Conservation (phyloP, 1,139 yeast species). For the Magnusiomyces suaveolens region DNA sequence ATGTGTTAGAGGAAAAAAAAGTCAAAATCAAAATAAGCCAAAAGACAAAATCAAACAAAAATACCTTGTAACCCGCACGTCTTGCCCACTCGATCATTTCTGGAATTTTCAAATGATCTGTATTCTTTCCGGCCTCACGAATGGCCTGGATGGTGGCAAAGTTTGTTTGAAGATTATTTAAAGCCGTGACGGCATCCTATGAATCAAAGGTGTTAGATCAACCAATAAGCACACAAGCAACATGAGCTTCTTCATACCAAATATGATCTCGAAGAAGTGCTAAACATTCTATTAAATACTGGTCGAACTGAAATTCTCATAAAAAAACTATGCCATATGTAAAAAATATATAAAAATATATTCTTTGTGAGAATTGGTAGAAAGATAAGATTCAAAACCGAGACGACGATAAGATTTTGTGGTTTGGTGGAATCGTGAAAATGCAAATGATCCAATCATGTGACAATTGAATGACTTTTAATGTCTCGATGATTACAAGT, state of each 20-base stretch:
- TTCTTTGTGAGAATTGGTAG: neutral
- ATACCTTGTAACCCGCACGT: slow-evolving; percentile 60
- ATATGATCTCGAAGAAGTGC: neutral
- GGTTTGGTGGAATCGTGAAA: neutral
- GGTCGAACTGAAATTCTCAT: neutral
- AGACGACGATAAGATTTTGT: neutral
- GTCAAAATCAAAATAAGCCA: neutral
- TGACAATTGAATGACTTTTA: neutral
- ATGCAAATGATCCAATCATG: neutral
- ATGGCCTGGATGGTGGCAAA: slow-evolving; percentile 81
- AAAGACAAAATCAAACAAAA: no score
- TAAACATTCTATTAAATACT: neutral
- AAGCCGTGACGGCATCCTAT: slow-evolving; percentile 56
- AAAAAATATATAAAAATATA: neutral
- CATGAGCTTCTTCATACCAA: neutral
- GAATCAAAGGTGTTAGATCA: neutral
- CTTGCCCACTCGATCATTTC: slow-evolving; percentile 91
- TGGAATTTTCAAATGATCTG: slow-evolving; percentile 61
- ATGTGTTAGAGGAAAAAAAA: no score
- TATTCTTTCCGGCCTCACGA: slow-evolving; percentile 58
- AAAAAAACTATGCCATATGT: neutral
- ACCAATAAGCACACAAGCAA: no score
- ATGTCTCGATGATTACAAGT: neutral
- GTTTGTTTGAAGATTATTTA: slow-evolving; percentile 84
- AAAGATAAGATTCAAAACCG: neutral